Conservation (phyloP, 768 basidiomycete species). For the Leccinum boreale region DNA sequence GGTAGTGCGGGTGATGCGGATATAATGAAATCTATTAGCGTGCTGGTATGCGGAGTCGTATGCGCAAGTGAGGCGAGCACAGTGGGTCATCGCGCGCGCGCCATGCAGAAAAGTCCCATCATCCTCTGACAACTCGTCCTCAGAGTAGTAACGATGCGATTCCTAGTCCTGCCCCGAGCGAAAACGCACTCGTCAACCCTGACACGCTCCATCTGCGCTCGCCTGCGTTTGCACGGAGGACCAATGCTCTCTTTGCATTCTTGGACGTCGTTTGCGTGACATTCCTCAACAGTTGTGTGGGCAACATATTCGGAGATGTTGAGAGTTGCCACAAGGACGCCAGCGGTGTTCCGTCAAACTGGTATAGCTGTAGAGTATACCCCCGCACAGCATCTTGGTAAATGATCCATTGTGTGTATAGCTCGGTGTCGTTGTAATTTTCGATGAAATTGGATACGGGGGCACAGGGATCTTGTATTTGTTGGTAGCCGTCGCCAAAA, state of each 20-base stretch:
- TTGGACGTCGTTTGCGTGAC: slow-evolving; percentile 27
- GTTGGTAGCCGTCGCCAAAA: slow-evolving; percentile 87
- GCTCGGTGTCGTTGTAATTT: slow-evolving; percentile 73
- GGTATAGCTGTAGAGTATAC: slow-evolving; percentile 72
- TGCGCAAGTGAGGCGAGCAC: slow-evolving; percentile 4
- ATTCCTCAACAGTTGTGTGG: slow-evolving; percentile 65
- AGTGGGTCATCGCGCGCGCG: background rate
- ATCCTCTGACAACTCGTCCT: slow-evolving; percentile 1
- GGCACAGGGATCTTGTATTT: slow-evolving; percentile 91
- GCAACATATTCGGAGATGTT: slow-evolving; percentile 83
- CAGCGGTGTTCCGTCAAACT: slow-evolving; percentile 73
- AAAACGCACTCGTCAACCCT: slow-evolving; percentile 8
- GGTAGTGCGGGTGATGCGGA: slow-evolving; percentile 8
- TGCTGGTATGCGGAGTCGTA: slow-evolving; percentile 19
- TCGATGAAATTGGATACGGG: slow-evolving; percentile 87
- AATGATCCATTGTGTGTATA: slow-evolving; percentile 66
- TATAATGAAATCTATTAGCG: slow-evolving; percentile 17
- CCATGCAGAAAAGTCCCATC: background rate
- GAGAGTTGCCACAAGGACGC: slow-evolving; percentile 68
- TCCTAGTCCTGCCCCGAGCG: slow-evolving; percentile 18
- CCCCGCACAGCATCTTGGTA: slow-evolving; percentile 59
- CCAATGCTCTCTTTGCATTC: slow-evolving; percentile 11
- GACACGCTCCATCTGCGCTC: slow-evolving; percentile 21
- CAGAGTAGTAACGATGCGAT: slow-evolving; percentile 25
- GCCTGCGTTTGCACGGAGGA: slow-evolving; percentile 22